A percentile compares a stretch with the other conserved stretches of the same genome.
Conservation (phyloP, 345 rosid species). For the Eucalyptus curtisii region DNA sequence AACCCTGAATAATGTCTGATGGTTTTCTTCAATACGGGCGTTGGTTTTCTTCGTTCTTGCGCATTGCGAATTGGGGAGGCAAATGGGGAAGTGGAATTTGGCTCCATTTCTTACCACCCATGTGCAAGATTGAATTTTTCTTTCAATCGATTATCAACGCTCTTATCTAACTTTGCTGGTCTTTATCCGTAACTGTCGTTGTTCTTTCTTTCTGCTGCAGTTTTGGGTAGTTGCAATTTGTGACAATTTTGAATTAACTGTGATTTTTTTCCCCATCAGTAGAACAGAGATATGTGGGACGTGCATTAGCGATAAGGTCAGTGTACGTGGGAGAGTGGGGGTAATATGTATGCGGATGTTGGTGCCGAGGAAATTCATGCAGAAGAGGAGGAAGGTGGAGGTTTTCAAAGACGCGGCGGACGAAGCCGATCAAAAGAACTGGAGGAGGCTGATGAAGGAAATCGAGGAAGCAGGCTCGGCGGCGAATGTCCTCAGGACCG, state of each 20-base stretch:
- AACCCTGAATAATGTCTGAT: background rate
- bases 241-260: background rate
- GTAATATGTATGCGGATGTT: slow-evolving; percentile 73
- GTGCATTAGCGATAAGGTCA: slow-evolving; percentile 1
- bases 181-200: background rate
- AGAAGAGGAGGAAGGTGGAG: slow-evolving; percentile 61
- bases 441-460: slow-evolving; percentile 74
- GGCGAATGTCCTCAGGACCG: slow-evolving; percentile 43
- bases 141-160: background rate
- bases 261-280: slow-evolving; percentile 3
- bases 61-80: background rate
- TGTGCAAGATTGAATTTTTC: background rate
- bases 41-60: background rate
- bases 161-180: background rate
- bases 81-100: background rate
- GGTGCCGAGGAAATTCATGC: slow-evolving; percentile 67
- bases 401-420: slow-evolving; percentile 68
- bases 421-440: slow-evolving; percentile 63
- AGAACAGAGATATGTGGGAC: background rate
- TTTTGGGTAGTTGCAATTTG: background rate
- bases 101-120: background rate
- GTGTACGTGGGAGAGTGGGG: slow-evolving; percentile 15
- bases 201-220: background rate
- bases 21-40: background rate
- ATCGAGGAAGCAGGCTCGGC: slow-evolving; percentile 68